Percentiles rank a stretch among this genome's conserved stretches.
Evolutionary conservation across 2,329 filamentous ascomycete species (phyloP).

Genomic region (Aureobasidium sp.): DNA sequence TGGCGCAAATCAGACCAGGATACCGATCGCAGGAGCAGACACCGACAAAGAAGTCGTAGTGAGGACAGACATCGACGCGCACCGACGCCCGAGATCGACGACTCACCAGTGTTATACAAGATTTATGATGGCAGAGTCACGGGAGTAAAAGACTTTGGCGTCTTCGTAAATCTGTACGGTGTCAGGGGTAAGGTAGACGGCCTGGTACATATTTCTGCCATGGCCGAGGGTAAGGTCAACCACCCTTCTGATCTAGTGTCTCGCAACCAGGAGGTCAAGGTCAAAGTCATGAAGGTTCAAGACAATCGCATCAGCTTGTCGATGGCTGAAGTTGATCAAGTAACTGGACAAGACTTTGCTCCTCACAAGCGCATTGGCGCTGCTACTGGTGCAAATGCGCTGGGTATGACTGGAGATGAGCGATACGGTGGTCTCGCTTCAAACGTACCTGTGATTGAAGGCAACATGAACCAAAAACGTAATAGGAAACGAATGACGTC

Average conservation of each 20-base stretch:
- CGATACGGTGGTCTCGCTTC: constrained; percentile 48
- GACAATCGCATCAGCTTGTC: constrained; percentile 75
- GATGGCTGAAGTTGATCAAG: constrained; percentile 96
- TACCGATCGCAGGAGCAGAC: constrained; percentile 38
- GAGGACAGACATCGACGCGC: constrained; percentile 58
- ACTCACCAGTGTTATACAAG: constrained; percentile 73
- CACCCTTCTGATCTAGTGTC: constrained; percentile 84
- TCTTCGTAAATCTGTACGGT: constrained; percentile 85
- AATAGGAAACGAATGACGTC: constrained; percentile 92
- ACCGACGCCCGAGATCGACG: constrained; percentile 69
- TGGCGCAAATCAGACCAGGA: constrained; percentile 35
- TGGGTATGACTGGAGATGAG: constrained; percentile 60
- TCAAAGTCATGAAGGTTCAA: constrained; percentile 86
- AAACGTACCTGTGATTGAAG: constrained; percentile 58
- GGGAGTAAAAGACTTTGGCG: constrained; percentile 90
- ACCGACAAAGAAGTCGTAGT: constrained; percentile 34
- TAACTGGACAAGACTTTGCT: constrained; percentile 73
- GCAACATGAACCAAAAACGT: constrained; percentile 46
- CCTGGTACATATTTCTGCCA: constrained; percentile 85
- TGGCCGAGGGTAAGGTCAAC: constrained; percentile 79
- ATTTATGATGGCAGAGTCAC: constrained; percentile 86
- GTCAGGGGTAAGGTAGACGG: constrained; percentile 86
- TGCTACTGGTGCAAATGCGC: constrained; percentile 83
- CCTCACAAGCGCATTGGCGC: constrained; percentile 72
- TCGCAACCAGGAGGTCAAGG: constrained; percentile 75